A percentile compares a stretch with the other conserved stretches of the same genome.
phyloP scores from a whole-genome alignment of 1,284 basidiomycete genomes.

The Rhizoctonia solani region DNA sequence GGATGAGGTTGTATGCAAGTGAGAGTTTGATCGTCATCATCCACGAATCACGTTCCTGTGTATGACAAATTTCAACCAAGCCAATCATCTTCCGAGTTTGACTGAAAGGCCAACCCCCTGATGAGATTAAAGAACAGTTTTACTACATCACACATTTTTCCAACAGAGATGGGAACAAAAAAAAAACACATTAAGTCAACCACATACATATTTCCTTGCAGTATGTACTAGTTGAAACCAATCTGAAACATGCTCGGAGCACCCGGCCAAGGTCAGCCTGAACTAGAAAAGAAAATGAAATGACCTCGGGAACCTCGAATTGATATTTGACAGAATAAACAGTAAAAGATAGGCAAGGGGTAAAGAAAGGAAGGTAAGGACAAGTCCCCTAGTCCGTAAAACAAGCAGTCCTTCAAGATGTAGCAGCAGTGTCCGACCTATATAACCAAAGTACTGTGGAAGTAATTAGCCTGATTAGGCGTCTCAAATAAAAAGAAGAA shows the following conservation, averaged over 20 bases:
- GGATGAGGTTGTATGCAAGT: constrained; percentile 4
- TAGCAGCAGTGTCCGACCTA: neutral
- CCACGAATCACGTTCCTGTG: neutral
- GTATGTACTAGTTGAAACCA: constrained; percentile 14
- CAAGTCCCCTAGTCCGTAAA: neutral
- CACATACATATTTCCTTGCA: neutral
- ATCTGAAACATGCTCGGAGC: constrained; percentile 30
- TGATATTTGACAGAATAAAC: neutral
- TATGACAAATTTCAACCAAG: too few relatives aligned
- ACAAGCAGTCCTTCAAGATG: neutral
- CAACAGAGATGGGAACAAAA: neutral
- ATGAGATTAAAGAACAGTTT: too few relatives aligned
- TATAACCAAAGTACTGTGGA: neutral
- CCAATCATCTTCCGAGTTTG: neutral
- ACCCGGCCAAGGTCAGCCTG: neutral
- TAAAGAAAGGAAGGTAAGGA: constrained; percentile 1
- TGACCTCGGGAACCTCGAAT: constrained; percentile 6
- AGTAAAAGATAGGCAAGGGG: neutral
- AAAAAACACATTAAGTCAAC: neutral
- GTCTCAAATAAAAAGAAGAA: neutral
- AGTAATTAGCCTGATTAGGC: neutral
- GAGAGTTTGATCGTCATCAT: neutral
- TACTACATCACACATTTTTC: neutral
- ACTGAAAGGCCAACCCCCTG: neutral
- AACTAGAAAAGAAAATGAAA: neutral